A percentile compares a stretch with the other conserved stretches of the same genome.
These are phyloP conservation scores for Pythium graminicola DNA, from an alignment of 352 stramenopile genomes.

Conservation along the genomic window DNA sequence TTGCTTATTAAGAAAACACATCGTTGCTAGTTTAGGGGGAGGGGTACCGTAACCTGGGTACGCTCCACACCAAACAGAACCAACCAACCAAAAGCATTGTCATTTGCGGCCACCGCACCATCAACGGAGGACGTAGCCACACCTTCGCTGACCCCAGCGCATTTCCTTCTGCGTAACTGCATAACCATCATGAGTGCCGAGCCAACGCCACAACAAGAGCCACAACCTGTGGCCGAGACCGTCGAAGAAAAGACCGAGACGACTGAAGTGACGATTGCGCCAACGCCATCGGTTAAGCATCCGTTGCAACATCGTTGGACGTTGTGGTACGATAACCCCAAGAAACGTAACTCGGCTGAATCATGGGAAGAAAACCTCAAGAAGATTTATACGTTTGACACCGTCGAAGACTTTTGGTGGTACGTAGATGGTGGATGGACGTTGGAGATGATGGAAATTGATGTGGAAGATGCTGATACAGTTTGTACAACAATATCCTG, in stretches of 20 bases:
- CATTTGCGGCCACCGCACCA: slow-evolving; percentile 12
- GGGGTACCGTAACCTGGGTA: slow-evolving; percentile 10
- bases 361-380: slow-evolving; percentile 89
- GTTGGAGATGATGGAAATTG: background rate
- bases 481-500: slow-evolving; percentile 93
- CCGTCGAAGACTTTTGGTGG: slow-evolving; percentile 96
- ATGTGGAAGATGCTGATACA: slow-evolving; percentile 28
- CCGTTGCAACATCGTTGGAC: slow-evolving; percentile 84
- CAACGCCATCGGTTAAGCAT: slow-evolving; percentile 55
- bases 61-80: slow-evolving; percentile 23
- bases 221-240: slow-evolving; percentile 33
- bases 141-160: background rate
- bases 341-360: slow-evolving; percentile 84
- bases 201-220: slow-evolving; percentile 21
- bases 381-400: slow-evolving; percentile 92
- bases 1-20: background rate
- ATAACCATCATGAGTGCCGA: slow-evolving; percentile 24
- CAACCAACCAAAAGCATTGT: slow-evolving; percentile 28
- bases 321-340: slow-evolving; percentile 88
- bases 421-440: too few relatives aligned
- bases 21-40: background rate
- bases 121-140: background rate
- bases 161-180: background rate
- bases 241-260: slow-evolving; percentile 33
- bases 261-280: slow-evolving; percentile 26